Conservation (phyloP, 2,329 filamentous ascomycete genomes). For the Cyclaneusma minus region DNA sequence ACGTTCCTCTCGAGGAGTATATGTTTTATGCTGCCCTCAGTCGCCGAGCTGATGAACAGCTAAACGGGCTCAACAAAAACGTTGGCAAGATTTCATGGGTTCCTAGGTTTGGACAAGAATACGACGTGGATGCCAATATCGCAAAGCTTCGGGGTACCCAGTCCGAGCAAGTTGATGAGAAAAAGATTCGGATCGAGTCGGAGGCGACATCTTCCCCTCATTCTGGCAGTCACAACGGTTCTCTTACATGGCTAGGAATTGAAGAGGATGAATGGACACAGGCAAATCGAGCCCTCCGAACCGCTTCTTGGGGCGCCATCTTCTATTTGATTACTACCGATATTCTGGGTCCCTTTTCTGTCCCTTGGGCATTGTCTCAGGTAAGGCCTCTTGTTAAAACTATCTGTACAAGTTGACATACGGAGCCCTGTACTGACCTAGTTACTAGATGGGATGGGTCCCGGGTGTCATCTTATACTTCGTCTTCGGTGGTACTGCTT, state of each 20-base stretch:
- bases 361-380: conserved; percentile 13
- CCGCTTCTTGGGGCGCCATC: conserved; percentile 27
- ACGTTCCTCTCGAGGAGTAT: conserved; percentile 19
- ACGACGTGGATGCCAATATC: background rate
- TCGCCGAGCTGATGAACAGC: conserved; percentile 12
- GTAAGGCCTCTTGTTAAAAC: conserved; percentile 4
- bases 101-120: conserved; percentile 2
- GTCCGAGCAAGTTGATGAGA: conserved; percentile 6
- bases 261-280: conserved; percentile 27
- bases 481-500: conserved; percentile 7
- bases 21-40: conserved; percentile 18
- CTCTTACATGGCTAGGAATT: conserved; percentile 8
- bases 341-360: conserved; percentile 8
- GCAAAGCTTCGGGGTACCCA: conserved; percentile 5
- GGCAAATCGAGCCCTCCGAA: conserved; percentile 27
- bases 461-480: conserved; percentile 7
- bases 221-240: too few species aligned
- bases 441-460: conserved; percentile 21
- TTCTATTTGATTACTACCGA: conserved; percentile 18
- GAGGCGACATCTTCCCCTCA: too few species aligned
- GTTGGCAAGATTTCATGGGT: conserved; percentile 9
- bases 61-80: conserved; percentile 8
- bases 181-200: conserved; percentile 2
- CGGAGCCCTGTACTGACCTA: too few species aligned
- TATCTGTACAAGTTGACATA: too few species aligned